Evolutionary conservation across 148 eudicot genomes (phyloP).

Genomic region (Chenopodium berlandieri): DNA sequence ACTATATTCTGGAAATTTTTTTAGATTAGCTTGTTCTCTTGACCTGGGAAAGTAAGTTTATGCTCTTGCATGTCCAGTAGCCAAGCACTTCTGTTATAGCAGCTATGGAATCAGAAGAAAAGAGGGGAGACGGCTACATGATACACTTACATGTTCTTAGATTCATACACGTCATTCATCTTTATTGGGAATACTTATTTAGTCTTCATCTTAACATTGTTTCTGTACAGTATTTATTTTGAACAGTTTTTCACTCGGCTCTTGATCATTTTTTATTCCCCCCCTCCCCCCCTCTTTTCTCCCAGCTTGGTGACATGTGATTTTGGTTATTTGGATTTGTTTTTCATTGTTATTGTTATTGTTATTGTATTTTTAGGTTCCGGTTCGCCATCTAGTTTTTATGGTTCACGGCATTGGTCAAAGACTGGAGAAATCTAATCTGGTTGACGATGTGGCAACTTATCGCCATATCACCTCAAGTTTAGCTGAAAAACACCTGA

Average conservation of each 20-base stretch:
- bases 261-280: background rate
- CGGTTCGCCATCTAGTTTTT: constrained; percentile 91
- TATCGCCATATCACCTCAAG: constrained; percentile 74
- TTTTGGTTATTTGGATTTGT: background rate
- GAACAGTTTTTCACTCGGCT: background rate
- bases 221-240: background rate
- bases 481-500: constrained; percentile 84
- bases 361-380: constrained; percentile 52
- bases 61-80: background rate
- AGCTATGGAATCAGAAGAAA: background rate
- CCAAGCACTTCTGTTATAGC: background rate
- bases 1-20: background rate
- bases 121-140: background rate
- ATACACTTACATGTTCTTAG: too few relatives aligned
- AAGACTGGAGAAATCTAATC: constrained; percentile 89
- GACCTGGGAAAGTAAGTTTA: background rate
- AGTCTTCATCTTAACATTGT: background rate
- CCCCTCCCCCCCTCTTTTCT: background rate
- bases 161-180: background rate
- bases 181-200: constrained; percentile 10
- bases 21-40: background rate
- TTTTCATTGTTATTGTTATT: background rate
- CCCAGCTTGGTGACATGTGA: background rate
- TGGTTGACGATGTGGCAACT: constrained; percentile 86
- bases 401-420: constrained; percentile 99